Conservation (phyloP, 108 stramenopile genomes). For the Fistulifera pelliculosa region DNA sequence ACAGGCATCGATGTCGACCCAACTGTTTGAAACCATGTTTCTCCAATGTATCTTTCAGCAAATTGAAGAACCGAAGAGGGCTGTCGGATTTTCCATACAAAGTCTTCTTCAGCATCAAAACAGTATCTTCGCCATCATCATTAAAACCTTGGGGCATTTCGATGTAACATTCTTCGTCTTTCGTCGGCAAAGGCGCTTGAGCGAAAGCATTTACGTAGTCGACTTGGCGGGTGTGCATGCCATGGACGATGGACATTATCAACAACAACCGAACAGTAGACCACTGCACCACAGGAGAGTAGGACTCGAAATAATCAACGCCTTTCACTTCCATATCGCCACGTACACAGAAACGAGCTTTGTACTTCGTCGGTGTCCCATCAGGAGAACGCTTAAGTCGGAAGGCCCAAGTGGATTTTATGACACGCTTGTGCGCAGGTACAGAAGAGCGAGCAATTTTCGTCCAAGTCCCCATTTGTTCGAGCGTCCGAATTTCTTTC, state of each 20-base stretch:
- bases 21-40: no score
- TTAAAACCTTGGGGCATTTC: slow-evolving; percentile 35
- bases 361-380: slow-evolving; percentile 15
- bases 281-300: slow-evolving; percentile 43
- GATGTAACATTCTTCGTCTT: slow-evolving; percentile 22
- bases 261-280: slow-evolving; percentile 28
- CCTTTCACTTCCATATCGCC: slow-evolving; percentile 34
- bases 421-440: slow-evolving; percentile 5
- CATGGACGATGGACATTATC: no score
- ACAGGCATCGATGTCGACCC: no score
- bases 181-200: slow-evolving; percentile 28
- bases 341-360: no score
- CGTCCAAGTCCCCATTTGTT: slow-evolving; percentile 14
- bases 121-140: no score
- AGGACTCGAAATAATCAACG: slow-evolving; percentile 31
- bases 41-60: no score
- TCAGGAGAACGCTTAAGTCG: slow-evolving; percentile 14
- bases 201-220: no score
- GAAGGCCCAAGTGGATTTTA: slow-evolving; percentile 21
- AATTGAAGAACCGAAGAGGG: no score
- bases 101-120: slow-evolving; percentile 9
- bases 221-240: slow-evolving; percentile 21
- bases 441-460: background rate
- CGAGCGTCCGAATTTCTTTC: slow-evolving; percentile 16
- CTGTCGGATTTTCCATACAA: no score